Base-by-base conservation (phyloP, 2,329 filamentous ascomycete species). In the Didymella arachidicola region DNA sequence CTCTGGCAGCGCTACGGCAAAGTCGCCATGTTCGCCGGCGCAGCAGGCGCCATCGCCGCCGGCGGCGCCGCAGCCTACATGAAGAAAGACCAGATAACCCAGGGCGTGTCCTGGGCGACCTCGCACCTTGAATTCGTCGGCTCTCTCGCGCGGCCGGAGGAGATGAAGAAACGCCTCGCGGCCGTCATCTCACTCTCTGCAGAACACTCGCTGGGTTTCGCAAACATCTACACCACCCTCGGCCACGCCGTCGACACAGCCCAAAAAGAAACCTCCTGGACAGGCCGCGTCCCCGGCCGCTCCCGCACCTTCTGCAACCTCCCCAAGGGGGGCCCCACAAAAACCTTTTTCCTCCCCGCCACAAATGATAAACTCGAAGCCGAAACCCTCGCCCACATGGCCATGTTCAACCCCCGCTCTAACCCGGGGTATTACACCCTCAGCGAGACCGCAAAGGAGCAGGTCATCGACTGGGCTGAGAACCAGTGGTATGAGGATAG, bases 101-200 rank as follows among this genome's bases (percentile, higher is more conserved):
- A 89, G 59, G 90, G 93, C 7, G 89, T 89, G 80, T 82, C 82
- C 10, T 98, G 93, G 93, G 91, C 91, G 14, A 87, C 89, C 16
- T 95, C 91, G 34, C 95, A 99, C 77, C 86, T 99, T 26, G 91
- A 95, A 76, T 99, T 98, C 70, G 91, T 98, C 1, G 92, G 93
- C 2, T 96, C 92, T 70, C 84, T 99, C 7, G 90, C 91, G 46
- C 87, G 91, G n/a, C 87, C 87, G 4, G 90, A 93, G 68, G 93
- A 97, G 72, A 81, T 98, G 64, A 87, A 88, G 66, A 85, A 87
- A 71, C 87, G 95, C 30, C 83, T 97, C 10, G 79, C 82, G n/a
- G 84, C 81, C 60, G 82, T 97, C 74, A 82, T 86, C n/a, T 81
- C 83, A 58, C 79, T 93, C 19, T 83, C 87, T 32, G 76, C 81